phyloP scores from a whole-genome alignment of 192 early-diverging fungal species.

The Podila verticillata region DNA sequence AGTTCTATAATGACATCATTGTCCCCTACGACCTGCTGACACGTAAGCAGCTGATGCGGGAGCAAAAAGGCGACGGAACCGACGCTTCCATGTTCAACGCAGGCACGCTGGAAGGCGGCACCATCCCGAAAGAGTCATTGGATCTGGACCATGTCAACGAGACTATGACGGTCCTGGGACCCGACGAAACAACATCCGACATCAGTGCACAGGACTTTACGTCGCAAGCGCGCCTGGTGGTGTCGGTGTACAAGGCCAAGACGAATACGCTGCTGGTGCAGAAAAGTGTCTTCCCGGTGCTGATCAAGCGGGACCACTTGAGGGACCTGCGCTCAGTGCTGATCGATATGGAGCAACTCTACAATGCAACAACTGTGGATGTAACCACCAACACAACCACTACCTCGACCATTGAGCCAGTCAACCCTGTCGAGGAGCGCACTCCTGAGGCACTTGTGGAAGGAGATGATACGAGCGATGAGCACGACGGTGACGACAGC shows the following conservation, averaged over 20 bases:
- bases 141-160: background rate
- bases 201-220: background rate
- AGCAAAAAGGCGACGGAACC: slow-evolving; percentile 13
- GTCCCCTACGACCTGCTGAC: slow-evolving; percentile 34
- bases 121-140: background rate
- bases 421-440: background rate
- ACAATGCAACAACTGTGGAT: background rate
- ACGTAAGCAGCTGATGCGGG: slow-evolving; percentile 15
- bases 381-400: too few relatives aligned
- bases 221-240: slow-evolving; percentile 16
- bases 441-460: background rate
- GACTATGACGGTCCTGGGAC: background rate
- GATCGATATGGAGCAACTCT: background rate
- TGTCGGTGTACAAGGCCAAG: slow-evolving; percentile 32
- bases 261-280: slow-evolving; percentile 23
- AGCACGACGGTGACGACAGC: background rate
- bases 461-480: slow-evolving; percentile 1
- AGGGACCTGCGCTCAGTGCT: slow-evolving; percentile 3
- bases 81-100: background rate
- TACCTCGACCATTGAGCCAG: too few relatives aligned
- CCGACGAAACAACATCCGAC: background rate
- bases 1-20: slow-evolving; percentile 15
- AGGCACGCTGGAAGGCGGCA: background rate
- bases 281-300: slow-evolving; percentile 26
- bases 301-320: slow-evolving; percentile 14